Evolutionary conservation across 129 eudicot genomes (phyloP).

Genomic region (Helianthus tuberosus): DNA sequence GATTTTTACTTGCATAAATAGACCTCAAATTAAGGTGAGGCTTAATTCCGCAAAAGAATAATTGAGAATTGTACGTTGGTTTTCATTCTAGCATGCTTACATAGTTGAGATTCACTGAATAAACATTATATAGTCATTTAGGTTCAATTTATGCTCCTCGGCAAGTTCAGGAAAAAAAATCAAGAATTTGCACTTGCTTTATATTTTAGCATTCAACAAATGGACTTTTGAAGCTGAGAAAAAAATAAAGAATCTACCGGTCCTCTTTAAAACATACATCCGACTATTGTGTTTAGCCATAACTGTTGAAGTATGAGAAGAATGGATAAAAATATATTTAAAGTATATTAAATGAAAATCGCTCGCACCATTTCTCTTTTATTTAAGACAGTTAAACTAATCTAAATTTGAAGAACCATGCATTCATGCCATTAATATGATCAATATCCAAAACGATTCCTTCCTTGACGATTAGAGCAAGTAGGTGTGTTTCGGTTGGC

Average conservation of each 20-base stretch:
- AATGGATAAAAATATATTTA: slow-evolving; percentile 9
- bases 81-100: slow-evolving; percentile 38
- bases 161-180: slow-evolving; percentile 58
- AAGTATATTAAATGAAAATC: slow-evolving; percentile 1
- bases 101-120: slow-evolving; percentile 52
- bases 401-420: slow-evolving; percentile 91
- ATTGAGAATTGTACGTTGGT: no score
- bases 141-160: slow-evolving; percentile 48
- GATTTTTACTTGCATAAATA: background rate
- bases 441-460: slow-evolving; percentile 72
- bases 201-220: background rate
- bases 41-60: no score
- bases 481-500: slow-evolving; percentile 80
- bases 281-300: slow-evolving; percentile 98
- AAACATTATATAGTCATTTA: slow-evolving; percentile 73
- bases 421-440: slow-evolving; percentile 79
- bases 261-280: slow-evolving; percentile 92
- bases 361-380: background rate
- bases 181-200: background rate
- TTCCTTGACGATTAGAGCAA: slow-evolving; percentile 59
- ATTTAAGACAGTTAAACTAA: slow-evolving; percentile 28
- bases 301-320: slow-evolving; percentile 39
- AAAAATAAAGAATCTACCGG: slow-evolving; percentile 49
- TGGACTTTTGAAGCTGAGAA: background rate
- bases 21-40: background rate